Percentiles rank a stretch among this genome's conserved stretches.
phyloP scores from a whole-genome alignment of 2,329 filamentous ascomycete genomes.

The Diaporthe helianthi region DNA sequence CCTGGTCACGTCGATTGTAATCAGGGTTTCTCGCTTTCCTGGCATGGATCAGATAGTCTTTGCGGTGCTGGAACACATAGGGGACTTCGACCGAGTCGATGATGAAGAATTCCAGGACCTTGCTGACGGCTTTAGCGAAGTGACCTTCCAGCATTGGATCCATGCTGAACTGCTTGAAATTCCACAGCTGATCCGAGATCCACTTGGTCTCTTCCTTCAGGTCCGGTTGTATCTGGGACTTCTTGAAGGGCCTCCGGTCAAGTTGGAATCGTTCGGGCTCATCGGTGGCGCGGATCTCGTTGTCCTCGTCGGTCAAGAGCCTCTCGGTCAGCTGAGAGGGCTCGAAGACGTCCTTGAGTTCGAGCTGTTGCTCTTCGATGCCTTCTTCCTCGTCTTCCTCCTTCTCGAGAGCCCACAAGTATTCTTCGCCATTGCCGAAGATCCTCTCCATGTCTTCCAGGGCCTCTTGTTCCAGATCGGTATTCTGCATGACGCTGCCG shows the following conservation, averaged over 20 bases:
- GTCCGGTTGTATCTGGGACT: slow-evolving; percentile 72
- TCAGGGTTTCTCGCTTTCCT: slow-evolving; percentile 70
- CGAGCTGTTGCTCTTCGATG: slow-evolving; percentile 81
- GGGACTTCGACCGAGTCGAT: slow-evolving; percentile 94
- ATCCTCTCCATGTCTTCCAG: slow-evolving; percentile 96
- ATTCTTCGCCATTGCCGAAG: slow-evolving; percentile 95
- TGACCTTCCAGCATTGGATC: slow-evolving; percentile 72
- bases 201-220: slow-evolving; percentile 89
- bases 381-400: slow-evolving; percentile 87
- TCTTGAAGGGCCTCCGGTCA: slow-evolving; percentile 86
- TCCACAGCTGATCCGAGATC: slow-evolving; percentile 90
- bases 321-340: slow-evolving; percentile 93
- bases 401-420: slow-evolving; percentile 89
- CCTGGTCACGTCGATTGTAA: slow-evolving; percentile 67
- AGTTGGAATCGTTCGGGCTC: slow-evolving; percentile 95
- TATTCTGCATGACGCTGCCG: slow-evolving; percentile 75
- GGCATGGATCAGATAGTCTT: slow-evolving; percentile 95
- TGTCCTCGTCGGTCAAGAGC: slow-evolving; percentile 94
- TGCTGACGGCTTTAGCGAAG: slow-evolving; percentile 87
- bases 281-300: slow-evolving; percentile 85
- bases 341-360: slow-evolving; percentile 98
- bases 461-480: slow-evolving; percentile 88
- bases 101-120: slow-evolving; percentile 94
- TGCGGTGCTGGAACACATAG: slow-evolving; percentile 97
- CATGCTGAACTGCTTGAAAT: slow-evolving; percentile 77